Evolutionary conservation across 352 stramenopile genomes (phyloP), one percentile per base, ranked within the genome.

Genomic region (Pythium folliculosum): DNA sequence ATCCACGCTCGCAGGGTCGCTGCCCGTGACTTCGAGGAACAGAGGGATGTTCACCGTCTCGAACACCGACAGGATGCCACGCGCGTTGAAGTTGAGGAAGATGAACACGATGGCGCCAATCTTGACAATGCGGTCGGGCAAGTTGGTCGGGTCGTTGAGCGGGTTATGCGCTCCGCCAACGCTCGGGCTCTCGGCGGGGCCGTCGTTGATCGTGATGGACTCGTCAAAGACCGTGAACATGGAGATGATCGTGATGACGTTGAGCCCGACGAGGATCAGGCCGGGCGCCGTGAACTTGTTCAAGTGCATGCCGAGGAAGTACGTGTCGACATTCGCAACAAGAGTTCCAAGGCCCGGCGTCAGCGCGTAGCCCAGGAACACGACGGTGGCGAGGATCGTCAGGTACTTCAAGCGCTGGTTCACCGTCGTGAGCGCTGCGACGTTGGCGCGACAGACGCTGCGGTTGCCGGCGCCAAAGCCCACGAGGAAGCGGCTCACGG

Each of bases 11-110:
- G 75, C 61, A 0, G 84, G 82, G 21, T 89, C 82, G 53, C 81
- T 81, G 19, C 80, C 78, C 27, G 82, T 91, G 30, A 88, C 81
- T 60, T 87, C 65, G 37, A 94, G 67, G 54, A 91, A 92, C 2
- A 94, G 54, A 40, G 86, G 84, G n/a, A 94, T 90, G 66, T 92
- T 92, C 37, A 92, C 83, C 4, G 86, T 94, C 72, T 94, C 86
- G 53, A 94, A 94, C 3, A 94, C 85, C 1, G 83, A 92, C 52
- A 94, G 59, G 35, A 94, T 92, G 23, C 83, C 86, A 21, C 86
- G 82, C 4, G 81, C 82, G 50, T 75, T 85, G 66, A 92, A 90
- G 72, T 94, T 94, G 35, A 94, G 71, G 65, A 88, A 86, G 68
- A 94, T 92, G 65, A 92, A 94, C 12, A 94, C 81, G 21, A 81